phyloP scores from a whole-genome alignment of 75 land plant genomes.

The Cunninghamia lanceolata region DNA sequence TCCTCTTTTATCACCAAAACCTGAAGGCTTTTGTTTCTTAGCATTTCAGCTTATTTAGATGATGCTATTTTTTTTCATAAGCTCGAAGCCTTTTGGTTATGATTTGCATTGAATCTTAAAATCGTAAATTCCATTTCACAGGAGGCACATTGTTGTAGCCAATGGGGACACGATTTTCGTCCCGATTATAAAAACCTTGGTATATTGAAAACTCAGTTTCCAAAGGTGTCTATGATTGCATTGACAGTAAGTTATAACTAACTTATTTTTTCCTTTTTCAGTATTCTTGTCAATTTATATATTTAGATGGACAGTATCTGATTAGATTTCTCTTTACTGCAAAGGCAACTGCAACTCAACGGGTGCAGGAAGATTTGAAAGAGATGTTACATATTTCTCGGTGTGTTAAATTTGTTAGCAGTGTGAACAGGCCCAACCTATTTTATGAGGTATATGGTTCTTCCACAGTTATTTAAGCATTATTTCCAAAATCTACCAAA shows the following conservation, averaged over 20 bases:
- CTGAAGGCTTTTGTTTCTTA: not conserved
- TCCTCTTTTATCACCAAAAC: not conserved
- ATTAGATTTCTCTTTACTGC: not conserved
- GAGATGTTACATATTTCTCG: conserved; percentile 88
- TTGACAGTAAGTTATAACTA: conserved; percentile 72
- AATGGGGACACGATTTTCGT: conserved; percentile 99
- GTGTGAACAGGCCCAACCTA: conserved; percentile 96
- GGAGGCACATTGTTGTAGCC: conserved; percentile 99
- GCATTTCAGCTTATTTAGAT: not conserved
- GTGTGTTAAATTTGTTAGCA: conserved; percentile 88
- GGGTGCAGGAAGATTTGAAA: conserved; percentile 86
- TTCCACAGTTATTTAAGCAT: not conserved
- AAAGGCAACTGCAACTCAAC: conserved; percentile 96
- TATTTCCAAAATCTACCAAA: not conserved
- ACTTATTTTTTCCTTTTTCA: not conserved
- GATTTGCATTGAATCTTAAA: not conserved
- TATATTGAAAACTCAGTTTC: conserved; percentile 95
- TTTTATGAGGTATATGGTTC: conserved; percentile 76
- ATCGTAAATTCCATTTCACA: conserved; percentile 20
- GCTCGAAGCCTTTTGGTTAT: not conserved
- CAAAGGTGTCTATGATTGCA: conserved; percentile 87
- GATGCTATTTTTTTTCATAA: not conserved
- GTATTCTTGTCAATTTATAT: not conserved
- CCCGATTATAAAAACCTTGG: conserved; percentile 97
- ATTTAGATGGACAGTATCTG: not conserved